These are phyloP conservation scores for Aspergillus avenaceus DNA, from an alignment of 495 filamentous ascomycete genomes.

Conservation along the genomic window DNA sequence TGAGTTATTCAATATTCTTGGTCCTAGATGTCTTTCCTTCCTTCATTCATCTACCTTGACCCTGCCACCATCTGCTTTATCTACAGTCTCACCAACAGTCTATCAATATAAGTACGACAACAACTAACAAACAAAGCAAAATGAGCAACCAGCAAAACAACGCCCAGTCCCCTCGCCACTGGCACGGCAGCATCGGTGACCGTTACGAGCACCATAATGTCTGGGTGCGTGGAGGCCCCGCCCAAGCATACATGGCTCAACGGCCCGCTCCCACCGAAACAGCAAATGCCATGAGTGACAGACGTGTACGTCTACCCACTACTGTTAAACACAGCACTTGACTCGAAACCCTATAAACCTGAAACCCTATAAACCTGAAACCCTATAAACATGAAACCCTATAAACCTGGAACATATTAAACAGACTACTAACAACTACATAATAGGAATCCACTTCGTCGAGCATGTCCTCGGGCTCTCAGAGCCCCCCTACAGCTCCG, in stretches of 20 bases:
- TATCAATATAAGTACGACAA: not conserved
- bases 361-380: too few species aligned
- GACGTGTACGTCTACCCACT: conserved; percentile 16
- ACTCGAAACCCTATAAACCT: too few species aligned
- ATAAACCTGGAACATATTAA: too few species aligned
- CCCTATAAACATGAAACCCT: too few species aligned
- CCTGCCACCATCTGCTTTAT: too few species aligned
- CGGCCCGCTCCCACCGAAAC: conserved; percentile 22
- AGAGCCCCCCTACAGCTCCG: conserved; percentile 8
- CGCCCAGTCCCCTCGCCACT: conserved; percentile 27
- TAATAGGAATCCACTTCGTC: conserved; percentile 15
- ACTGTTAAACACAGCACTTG: not conserved
- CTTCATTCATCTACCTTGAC: too few species aligned
- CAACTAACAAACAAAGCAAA: not conserved
- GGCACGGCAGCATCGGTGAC: conserved; percentile 37
- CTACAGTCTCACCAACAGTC: not conserved
- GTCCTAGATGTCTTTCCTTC: too few species aligned
- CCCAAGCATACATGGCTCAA: conserved; percentile 19
- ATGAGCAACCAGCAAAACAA: conserved; percentile 26
- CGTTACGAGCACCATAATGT: conserved; percentile 42
- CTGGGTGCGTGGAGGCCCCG: conserved; percentile 38
- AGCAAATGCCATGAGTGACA: conserved; percentile 13
- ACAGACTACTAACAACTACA: too few species aligned
- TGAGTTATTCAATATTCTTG: too few species aligned
- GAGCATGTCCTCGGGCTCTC: conserved; percentile 8